phyloP scores from a whole-genome alignment of 2,329 filamentous ascomycete genomes.

The Phialophora verrucosa region DNA sequence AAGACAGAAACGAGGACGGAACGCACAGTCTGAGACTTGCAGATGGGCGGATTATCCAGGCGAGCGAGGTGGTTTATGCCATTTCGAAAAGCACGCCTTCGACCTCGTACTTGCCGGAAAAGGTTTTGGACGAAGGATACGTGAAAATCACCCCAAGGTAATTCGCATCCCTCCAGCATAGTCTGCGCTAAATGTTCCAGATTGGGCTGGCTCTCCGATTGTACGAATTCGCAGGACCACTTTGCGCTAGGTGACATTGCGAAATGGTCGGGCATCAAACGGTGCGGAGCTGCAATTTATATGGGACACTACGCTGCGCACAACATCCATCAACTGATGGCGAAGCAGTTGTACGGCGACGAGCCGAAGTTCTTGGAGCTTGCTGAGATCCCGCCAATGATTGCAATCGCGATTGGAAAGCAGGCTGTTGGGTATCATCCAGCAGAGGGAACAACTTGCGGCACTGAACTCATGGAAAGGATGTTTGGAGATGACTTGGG shows the following conservation, averaged over 20 bases:
- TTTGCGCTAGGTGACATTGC: slow-evolving; percentile 73
- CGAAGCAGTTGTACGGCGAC: slow-evolving; percentile 45
- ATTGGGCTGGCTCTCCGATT: slow-evolving; percentile 60
- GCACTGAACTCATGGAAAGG: slow-evolving; percentile 65
- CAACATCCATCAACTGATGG: slow-evolving; percentile 70
- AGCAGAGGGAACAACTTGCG: slow-evolving; percentile 62
- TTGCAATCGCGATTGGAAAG: slow-evolving; percentile 73
- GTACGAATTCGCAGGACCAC: slow-evolving; percentile 57
- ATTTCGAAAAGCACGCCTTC: slow-evolving; percentile 68
- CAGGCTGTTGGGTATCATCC: slow-evolving; percentile 69
- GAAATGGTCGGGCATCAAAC: slow-evolving; percentile 78
- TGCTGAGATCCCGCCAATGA: slow-evolving; percentile 65
- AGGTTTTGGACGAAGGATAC: slow-evolving; percentile 66
- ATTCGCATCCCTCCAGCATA: slow-evolving; percentile 2
- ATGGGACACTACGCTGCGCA: slow-evolving; percentile 69
- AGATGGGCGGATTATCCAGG: slow-evolving; percentile 64
- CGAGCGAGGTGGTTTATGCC: slow-evolving; percentile 72
- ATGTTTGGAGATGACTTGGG: slow-evolving; percentile 74
- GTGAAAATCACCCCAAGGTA: slow-evolving; percentile 66
- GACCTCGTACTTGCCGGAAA: slow-evolving; percentile 65
- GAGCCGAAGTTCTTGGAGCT: slow-evolving; percentile 58
- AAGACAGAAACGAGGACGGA: slow-evolving; percentile 42
- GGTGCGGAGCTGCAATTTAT: slow-evolving; percentile 76
- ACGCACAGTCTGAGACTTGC: slow-evolving; percentile 60
- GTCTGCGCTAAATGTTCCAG: background rate